These are phyloP conservation scores for grape (Vitis vinifera) DNA, from an alignment of 164 flowering plant species.

Conservation along the genomic window DNA sequence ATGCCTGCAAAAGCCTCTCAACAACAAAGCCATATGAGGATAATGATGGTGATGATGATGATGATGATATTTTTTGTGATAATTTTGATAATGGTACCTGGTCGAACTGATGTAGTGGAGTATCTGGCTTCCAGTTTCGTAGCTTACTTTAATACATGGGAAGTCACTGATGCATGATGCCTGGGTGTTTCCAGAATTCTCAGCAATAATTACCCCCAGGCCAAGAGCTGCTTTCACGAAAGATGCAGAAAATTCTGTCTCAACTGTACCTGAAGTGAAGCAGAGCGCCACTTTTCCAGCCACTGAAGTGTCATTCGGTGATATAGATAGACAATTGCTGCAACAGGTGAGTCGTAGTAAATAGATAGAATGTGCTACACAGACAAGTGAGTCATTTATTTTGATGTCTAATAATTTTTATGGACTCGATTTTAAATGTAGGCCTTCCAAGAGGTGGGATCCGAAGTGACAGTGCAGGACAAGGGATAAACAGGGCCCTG, in stretches of 20 bases:
- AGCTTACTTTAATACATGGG: constrained; percentile 20
- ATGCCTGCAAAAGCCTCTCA: background rate
- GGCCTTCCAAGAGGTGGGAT: too few species aligned
- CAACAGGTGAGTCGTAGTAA: background rate
- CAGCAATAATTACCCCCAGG: constrained; percentile 7
- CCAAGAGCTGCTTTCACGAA: constrained; percentile 2
- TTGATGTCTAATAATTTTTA: too few species aligned
- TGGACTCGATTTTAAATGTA: too few species aligned
- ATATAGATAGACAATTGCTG: background rate
- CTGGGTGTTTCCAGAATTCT: background rate
- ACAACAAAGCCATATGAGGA: too few species aligned
- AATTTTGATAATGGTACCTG: background rate
- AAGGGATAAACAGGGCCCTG: too few species aligned
- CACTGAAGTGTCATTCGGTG: background rate
- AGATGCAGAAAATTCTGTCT: background rate
- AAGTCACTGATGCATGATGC: background rate
- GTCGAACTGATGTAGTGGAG: constrained; percentile 18
- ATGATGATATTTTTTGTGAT: background rate
- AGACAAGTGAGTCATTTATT: too few species aligned
- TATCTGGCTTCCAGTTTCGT: constrained; percentile 16
- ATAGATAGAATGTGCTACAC: too few species aligned
- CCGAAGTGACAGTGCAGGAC: too few species aligned
- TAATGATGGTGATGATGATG: too few species aligned
- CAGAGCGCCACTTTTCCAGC: constrained; percentile 11
- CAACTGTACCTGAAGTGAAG: background rate